These are phyloP conservation scores for Xylaria sp. DNA, from an alignment of 2,329 filamentous ascomycete genomes.

Conservation along the genomic window DNA sequence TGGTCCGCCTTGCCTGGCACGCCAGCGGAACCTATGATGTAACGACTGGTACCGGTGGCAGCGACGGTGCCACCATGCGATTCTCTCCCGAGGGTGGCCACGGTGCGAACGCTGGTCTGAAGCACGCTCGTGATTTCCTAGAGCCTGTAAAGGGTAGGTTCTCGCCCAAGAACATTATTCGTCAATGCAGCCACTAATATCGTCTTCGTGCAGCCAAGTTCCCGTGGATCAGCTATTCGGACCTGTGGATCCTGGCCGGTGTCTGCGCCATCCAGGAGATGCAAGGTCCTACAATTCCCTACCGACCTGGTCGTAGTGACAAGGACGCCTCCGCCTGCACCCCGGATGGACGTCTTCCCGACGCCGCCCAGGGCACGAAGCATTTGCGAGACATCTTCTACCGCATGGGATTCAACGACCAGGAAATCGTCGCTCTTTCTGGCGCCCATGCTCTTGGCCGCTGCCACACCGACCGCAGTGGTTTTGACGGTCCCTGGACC, in stretches of 20 bases:
- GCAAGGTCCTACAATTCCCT: slow-evolving; percentile 87
- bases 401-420: slow-evolving; percentile 98
- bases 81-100: slow-evolving; percentile 90
- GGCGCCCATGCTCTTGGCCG: slow-evolving; percentile 90
- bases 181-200: slow-evolving; percentile 20
- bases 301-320: slow-evolving; percentile 86
- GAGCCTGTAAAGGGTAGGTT: slow-evolving; percentile 84
- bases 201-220: slow-evolving; percentile 68
- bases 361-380: slow-evolving; percentile 78
- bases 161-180: not conserved
- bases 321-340: slow-evolving; percentile 85
- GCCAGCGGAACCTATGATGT: slow-evolving; percentile 91
- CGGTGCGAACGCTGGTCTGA: slow-evolving; percentile 92
- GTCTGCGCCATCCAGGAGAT: slow-evolving; percentile 93
- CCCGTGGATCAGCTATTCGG: slow-evolving; percentile 96
- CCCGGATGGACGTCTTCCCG: slow-evolving; percentile 87
- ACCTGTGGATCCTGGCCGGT: slow-evolving; percentile 93
- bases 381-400: slow-evolving; percentile 93
- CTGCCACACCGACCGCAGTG: slow-evolving; percentile 88
- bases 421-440: slow-evolving; percentile 90
- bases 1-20: slow-evolving; percentile 94
- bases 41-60: slow-evolving; percentile 87
- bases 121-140: slow-evolving; percentile 88
- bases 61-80: slow-evolving; percentile 97
- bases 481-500: slow-evolving; percentile 90